Evolutionary conservation across 2,329 filamentous ascomycete genomes (phyloP), one percentile per base, ranked within the genome.

Genomic region (Apiospora arundinis): DNA sequence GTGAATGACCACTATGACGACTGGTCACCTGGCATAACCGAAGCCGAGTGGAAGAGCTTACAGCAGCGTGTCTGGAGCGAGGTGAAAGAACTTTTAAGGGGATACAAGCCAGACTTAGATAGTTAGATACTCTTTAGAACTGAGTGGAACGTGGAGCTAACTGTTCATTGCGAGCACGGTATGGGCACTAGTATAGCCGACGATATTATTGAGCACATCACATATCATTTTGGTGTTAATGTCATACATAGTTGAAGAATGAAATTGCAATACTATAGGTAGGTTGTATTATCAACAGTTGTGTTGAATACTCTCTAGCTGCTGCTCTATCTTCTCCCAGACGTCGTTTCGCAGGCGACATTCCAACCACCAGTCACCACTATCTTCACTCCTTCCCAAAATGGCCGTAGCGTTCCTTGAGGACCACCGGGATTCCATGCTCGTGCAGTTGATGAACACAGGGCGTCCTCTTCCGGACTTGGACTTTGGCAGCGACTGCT

Each of bases 341-440:
- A 63, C 56, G 56, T 63, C 56, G 56, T 37, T 18, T 63, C 56
- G 56, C 56, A 63, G 56, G n/a, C 56, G 56, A 63, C 56, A 28
- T 37, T n/a, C n/a, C 56, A 63, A n/a, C 56, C 56, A 63, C 56
- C 56, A 63, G 37, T 63, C 56, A 37, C 56, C 56, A 37, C n/a
- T 40, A 40, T 40, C n/a, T 37, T 21, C 16, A 63, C 56, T 63
- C n/a, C n/a, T 63, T 37, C 56, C 56, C 56, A 63, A 37, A 25
- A 63, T 63, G 25, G 56, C 56, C n/a, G 56, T 63, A 63, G 56
- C 56, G n/a, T 63, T 63, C 25, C 56, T 25, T 63, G 56, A 63
- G 14, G 56, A 63, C 56, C 56, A 63, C 14, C 56, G 56, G 37
- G 56, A 63, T 37, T 63, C 56, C 56, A 63, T 63, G 56, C 56